phyloP scores from a whole-genome alignment of 2,329 filamentous ascomycete genomes.

The Phialemoniopsis sp. region DNA sequence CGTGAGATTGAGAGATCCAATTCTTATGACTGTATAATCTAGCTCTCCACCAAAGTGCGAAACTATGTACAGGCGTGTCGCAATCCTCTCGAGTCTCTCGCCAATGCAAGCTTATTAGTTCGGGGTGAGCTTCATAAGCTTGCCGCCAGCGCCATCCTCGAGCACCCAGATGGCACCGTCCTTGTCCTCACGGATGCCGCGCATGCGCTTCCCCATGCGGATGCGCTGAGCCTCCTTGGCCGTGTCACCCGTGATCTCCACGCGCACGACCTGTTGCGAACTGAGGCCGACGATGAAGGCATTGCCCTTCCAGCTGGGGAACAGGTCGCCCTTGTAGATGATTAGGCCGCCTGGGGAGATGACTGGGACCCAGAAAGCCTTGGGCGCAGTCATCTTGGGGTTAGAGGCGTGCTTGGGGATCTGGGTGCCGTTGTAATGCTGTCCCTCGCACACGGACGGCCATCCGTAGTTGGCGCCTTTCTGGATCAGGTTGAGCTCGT shows the following conservation, averaged over 20 bases:
- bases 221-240: constrained; percentile 24
- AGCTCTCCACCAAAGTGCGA: no score
- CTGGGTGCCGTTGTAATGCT: constrained; percentile 22
- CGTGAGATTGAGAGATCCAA: no score
- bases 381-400: constrained; percentile 22
- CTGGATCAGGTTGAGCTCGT: constrained; percentile 28
- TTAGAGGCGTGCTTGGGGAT: constrained; percentile 24
- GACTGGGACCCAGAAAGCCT: constrained; percentile 25
- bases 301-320: constrained; percentile 24
- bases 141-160: constrained; percentile 21
- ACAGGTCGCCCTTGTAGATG: constrained; percentile 27
- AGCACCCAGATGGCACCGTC: constrained; percentile 25
- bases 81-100: no score
- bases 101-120: no score
- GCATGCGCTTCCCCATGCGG: constrained; percentile 24
- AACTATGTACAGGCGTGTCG: no score
- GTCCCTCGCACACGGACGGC: constrained; percentile 24
- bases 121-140: constrained; percentile 26
- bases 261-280: constrained; percentile 20
- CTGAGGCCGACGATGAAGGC: constrained; percentile 23
- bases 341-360: constrained; percentile 26
- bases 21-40: no score
- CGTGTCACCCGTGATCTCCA: constrained; percentile 22
- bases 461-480: constrained; percentile 26
- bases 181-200: constrained; percentile 22